Evolutionary conservation across 108 stramenopile genomes (phyloP).

Genomic region (Fistulifera pelliculosa): DNA sequence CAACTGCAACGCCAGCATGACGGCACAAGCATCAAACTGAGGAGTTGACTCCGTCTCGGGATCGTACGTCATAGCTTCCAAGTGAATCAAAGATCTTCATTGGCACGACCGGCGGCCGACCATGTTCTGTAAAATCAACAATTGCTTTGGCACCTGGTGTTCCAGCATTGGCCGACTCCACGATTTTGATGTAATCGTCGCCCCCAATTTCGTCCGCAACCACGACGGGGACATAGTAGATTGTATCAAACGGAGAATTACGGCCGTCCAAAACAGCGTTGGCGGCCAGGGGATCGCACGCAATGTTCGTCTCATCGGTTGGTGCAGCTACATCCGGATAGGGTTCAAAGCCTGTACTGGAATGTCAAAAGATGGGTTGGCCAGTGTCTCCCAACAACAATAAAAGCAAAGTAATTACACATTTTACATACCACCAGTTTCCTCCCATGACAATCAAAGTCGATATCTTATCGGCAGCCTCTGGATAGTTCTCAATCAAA

Average conservation of each 20-base stretch:
- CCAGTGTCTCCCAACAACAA: no score
- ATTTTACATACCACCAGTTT: no score
- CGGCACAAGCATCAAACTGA: constrained; percentile 18
- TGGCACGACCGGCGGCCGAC: constrained; percentile 11
- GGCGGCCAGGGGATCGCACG: constrained; percentile 14
- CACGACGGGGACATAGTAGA: constrained; percentile 15
- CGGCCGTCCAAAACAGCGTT: constrained; percentile 12
- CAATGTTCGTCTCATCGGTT: constrained; percentile 20
- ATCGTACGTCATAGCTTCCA: constrained; percentile 20
- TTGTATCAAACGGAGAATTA: constrained; percentile 5
- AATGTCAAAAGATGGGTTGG: no score
- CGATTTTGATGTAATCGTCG: constrained; percentile 13
- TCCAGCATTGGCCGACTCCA: constrained; percentile 1
- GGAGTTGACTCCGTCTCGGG: constrained; percentile 21
- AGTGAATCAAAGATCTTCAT: constrained; percentile 10
- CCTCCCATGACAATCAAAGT: constrained; percentile 25
- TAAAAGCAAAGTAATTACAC: no score
- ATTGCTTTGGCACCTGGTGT: constrained; percentile 9
- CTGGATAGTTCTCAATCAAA: constrained; percentile 16
- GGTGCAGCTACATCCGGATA: constrained; percentile 18
- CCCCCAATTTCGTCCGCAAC: constrained; percentile 14
- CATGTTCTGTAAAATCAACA: constrained; percentile 13
- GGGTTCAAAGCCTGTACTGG: constrained; percentile 19
- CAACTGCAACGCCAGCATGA: constrained; percentile 22
- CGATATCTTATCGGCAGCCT: constrained; percentile 12